phyloP scores from a whole-genome alignment of 202 grass and related monocot species.

The Carex arenaria region DNA sequence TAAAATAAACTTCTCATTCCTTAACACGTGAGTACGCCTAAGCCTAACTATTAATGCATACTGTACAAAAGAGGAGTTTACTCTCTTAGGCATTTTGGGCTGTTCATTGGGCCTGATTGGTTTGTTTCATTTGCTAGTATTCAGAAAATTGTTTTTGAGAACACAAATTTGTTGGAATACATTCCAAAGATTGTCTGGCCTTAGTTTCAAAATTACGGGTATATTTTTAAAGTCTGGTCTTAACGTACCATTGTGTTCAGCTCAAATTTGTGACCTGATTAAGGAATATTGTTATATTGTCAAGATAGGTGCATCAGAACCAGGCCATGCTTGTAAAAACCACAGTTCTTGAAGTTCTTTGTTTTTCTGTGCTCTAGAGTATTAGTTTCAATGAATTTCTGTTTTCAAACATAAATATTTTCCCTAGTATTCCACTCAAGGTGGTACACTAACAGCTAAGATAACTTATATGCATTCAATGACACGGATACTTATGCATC shows the following conservation, averaged over 20 bases:
- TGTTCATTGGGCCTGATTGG: background rate
- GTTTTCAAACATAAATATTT: background rate
- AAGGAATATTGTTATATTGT: background rate
- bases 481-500: constrained; percentile 2
- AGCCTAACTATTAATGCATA: background rate
- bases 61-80: background rate
- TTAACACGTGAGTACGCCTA: background rate
- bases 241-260: background rate
- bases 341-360: background rate
- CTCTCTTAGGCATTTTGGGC: background rate
- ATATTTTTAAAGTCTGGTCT: background rate
- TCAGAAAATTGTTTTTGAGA: background rate
- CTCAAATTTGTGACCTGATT: background rate
- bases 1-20: background rate
- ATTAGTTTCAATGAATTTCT: background rate
- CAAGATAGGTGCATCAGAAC: background rate
- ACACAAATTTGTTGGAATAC: background rate
- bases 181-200: background rate
- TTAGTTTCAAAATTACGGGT: background rate
- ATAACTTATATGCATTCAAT: background rate
- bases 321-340: background rate
- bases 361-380: background rate
- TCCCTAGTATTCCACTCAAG: background rate
- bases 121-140: background rate
- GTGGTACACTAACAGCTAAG: background rate